Percentiles rank a stretch among this genome's conserved stretches.
Evolutionary conservation across 768 basidiomycete genomes (phyloP).

Genomic region (Agaricus blazei): DNA sequence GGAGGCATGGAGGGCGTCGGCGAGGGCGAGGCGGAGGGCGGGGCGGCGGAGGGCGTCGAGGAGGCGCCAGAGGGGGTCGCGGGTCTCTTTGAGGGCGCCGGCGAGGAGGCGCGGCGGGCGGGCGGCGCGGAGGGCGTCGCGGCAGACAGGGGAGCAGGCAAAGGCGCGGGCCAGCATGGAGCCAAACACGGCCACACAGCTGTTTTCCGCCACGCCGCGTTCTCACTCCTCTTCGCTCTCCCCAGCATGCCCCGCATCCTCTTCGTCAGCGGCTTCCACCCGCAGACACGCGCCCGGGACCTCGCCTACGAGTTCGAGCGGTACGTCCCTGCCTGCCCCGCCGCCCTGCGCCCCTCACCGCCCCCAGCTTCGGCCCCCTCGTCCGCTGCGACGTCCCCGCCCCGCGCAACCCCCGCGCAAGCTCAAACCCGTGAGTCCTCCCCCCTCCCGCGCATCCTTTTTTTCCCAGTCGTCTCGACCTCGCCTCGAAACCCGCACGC

Average conservation of each 20-base stretch:
- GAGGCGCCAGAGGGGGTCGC: conserved; percentile 38
- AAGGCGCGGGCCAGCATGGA: neutral
- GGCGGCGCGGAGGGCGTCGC: too few species aligned
- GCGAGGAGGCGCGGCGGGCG: conserved; percentile 24
- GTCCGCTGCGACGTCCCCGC: conserved; percentile 90
- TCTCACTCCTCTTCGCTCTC: neutral
- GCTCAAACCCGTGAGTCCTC: conserved; percentile 76
- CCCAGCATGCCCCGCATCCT: conserved; percentile 72
- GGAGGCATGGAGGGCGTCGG: conserved; percentile 25
- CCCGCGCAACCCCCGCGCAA: conserved; percentile 70
- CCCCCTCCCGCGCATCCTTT: conserved; percentile 11
- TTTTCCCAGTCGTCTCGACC: conserved; percentile 15
- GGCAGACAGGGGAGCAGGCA: too few species aligned
- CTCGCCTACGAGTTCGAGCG: conserved; percentile 86
- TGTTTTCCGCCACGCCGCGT: conserved; percentile 13
- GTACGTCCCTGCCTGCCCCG: conserved; percentile 32
- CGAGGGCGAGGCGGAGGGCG: conserved; percentile 18
- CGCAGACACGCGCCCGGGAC: conserved; percentile 76
- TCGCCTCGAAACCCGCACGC: conserved; percentile 24
- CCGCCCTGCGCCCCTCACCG: neutral
- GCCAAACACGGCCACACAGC: conserved; percentile 16
- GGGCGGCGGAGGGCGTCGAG: conserved; percentile 28
- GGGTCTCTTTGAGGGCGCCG: conserved; percentile 26
- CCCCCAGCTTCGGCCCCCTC: conserved; percentile 67
- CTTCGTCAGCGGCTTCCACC: conserved; percentile 84